phyloP scores from a whole-genome alignment of 2,329 filamentous ascomycete species.

The Dothideomycetidae sp. region DNA sequence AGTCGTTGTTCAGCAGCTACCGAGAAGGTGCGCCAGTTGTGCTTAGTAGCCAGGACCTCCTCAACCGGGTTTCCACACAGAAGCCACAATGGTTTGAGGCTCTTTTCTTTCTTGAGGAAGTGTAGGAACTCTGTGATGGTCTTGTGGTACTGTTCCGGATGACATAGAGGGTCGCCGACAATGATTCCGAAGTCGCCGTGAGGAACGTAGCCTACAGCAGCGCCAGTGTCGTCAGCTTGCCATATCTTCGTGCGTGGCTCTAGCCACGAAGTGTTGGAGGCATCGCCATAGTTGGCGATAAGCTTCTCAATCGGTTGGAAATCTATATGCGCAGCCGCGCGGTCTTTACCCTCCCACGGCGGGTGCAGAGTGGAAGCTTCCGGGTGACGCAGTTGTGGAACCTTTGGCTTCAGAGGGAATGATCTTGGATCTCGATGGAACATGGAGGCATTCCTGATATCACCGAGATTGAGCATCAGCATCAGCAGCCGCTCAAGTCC shows the following conservation, averaged over 20 bases:
- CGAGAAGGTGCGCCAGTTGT: slow-evolving; percentile 79
- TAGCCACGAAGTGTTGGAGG: slow-evolving; percentile 85
- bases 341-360: slow-evolving; percentile 43
- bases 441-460: slow-evolving; percentile 75
- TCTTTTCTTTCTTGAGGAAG: slow-evolving; percentile 55
- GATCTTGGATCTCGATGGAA: slow-evolving; percentile 85
- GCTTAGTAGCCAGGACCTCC: slow-evolving; percentile 61
- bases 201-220: slow-evolving; percentile 70
- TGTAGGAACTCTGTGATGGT: slow-evolving; percentile 62
- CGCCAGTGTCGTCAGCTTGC: slow-evolving; percentile 65
- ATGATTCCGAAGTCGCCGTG: slow-evolving; percentile 68
- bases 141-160: slow-evolving; percentile 57
- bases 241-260: slow-evolving; percentile 80
- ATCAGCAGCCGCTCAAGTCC: slow-evolving; percentile 81
- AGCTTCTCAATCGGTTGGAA: slow-evolving; percentile 70
- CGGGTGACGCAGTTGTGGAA: slow-evolving; percentile 61
- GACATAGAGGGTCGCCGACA: slow-evolving; percentile 77
- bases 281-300: slow-evolving; percentile 89
- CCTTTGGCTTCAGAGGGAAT: slow-evolving; percentile 52
- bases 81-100: slow-evolving; percentile 75
- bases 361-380: slow-evolving; percentile 71
- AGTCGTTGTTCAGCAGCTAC: slow-evolving; percentile 83
- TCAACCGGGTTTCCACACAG: slow-evolving; percentile 69
- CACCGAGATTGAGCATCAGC: slow-evolving; percentile 70
- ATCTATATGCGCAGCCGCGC: slow-evolving; percentile 34